These are phyloP conservation scores for Saccharomycopsis hybrid DNA, from an alignment of 1,139 yeast species.

Conservation along the genomic window DNA sequence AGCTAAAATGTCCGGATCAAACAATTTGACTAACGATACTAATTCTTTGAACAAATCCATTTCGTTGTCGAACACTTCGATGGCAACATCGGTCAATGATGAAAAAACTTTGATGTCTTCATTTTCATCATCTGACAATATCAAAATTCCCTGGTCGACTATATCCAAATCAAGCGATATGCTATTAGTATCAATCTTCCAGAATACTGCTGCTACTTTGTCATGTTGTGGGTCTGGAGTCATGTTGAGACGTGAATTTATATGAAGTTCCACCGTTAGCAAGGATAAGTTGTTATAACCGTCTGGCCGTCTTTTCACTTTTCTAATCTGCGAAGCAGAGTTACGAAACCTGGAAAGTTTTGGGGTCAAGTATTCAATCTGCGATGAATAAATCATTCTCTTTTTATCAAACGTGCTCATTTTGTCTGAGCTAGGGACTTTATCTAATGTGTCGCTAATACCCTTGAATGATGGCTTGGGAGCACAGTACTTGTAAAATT, in stretches of 20 bases:
- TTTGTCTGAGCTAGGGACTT: not conserved
- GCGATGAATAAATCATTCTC: conserved; percentile 36
- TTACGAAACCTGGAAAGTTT: conserved; percentile 21
- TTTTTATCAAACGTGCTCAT: conserved; percentile 16
- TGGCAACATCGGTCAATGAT: conserved; percentile 21
- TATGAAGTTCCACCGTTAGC: conserved; percentile 62
- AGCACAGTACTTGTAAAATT: conserved; percentile 33
- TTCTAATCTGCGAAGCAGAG: conserved; percentile 2
- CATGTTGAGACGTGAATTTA: conserved; percentile 41
- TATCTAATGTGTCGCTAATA: not conserved
- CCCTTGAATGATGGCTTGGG: conserved; percentile 36
- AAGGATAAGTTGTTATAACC: conserved; percentile 45
- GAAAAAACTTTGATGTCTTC: not conserved
- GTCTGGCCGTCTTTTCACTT: conserved; percentile 35
- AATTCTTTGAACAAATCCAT: conserved; percentile 48
- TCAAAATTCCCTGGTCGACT: conserved; percentile 32
- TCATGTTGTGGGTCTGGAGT: conserved; percentile 61
- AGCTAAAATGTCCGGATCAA: conserved; percentile 82
- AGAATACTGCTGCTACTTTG: conserved; percentile 51
- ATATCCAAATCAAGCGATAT: conserved; percentile 29
- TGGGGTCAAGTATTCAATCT: conserved; percentile 43
- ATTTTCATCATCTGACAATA: conserved; percentile 19
- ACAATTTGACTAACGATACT: conserved; percentile 45
- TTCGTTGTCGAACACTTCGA: conserved; percentile 44
- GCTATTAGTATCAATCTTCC: conserved; percentile 50